phyloP scores from a whole-genome alignment of 345 rosid genomes.

The Aquilaria sinensis region DNA sequence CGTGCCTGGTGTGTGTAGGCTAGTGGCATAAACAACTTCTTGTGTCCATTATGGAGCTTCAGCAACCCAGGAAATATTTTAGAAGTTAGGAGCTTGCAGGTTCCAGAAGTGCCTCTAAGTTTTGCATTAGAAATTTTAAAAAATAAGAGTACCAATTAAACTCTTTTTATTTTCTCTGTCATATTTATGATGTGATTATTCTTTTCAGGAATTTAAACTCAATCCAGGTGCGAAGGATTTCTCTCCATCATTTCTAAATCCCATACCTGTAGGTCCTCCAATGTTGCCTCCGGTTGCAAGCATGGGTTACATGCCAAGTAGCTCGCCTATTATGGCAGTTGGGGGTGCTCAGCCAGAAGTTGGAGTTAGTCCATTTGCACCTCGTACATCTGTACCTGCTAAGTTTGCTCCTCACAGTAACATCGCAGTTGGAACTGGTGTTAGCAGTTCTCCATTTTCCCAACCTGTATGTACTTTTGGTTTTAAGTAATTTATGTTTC shows the following conservation, averaged over 20 bases:
- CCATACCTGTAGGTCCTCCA: constrained; percentile 40
- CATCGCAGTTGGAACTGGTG: constrained; percentile 42
- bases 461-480: constrained; percentile 52
- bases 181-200: not conserved
- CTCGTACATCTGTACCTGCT: constrained; percentile 39
- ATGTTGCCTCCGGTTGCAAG: constrained; percentile 37
- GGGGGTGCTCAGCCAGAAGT: constrained; percentile 49
- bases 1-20: too few relatives aligned
- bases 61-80: too few relatives aligned
- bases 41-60: too few relatives aligned
- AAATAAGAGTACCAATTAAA: too few relatives aligned
- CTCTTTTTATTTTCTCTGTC: too few relatives aligned
- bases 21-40: too few relatives aligned
- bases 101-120: too few relatives aligned
- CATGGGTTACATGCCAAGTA: constrained; percentile 44
- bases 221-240: constrained; percentile 78
- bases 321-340: constrained; percentile 40
- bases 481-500: not conserved
- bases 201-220: constrained; percentile 73
- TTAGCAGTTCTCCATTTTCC: constrained; percentile 35
- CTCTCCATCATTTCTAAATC: constrained; percentile 56
- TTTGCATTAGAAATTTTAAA: too few relatives aligned
- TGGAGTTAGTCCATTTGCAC: constrained; percentile 41
- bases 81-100: too few relatives aligned
- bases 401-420: constrained; percentile 53